Evolutionary conservation across 2,329 filamentous ascomycete genomes (phyloP), one percentile per base, ranked within the genome.

Genomic region (Teratosphaeria zuluensis): DNA sequence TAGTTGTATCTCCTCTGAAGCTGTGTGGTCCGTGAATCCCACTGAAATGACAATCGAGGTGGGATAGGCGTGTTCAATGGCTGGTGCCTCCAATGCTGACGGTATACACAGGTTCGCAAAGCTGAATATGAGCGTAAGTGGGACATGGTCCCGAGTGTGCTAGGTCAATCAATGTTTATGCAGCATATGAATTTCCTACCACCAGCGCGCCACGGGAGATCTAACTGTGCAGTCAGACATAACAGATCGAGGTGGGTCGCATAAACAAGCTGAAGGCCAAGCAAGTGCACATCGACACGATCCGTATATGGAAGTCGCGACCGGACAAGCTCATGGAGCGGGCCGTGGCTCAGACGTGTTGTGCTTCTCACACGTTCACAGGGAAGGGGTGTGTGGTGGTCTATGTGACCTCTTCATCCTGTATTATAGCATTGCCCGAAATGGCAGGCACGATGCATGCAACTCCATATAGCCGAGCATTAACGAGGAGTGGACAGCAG

Each of bases 1-100:
- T 61, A 61, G 28, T 61, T 61, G 38, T 33, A 19, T 31, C 35
- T 19, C 28, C 12, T 19, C 19, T 60, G 59, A n/a, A 51, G n/a
- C 9, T 55, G 24, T 16, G 38, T 33, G 51, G 32, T 7, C 14
- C 33, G 56, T 38, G 54, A 51, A 8, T 19, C n/a, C 14, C 12
- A 6, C 4, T 55, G 42, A 9, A 48, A 21, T 6, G 16, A 21
- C 3, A 54, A 4, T 9, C 42, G 19, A 48, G 3, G 16, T 19
- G 42, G 19, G 9, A 19, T n/a, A 19, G 9, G 42, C 16, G 19
- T 19, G 21, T 14, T 32, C 1, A n/a, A 8, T 33, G 21, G 32
- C 19, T 16, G n/a, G 31, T 19, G 19, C 11, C 32, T 21, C 31
- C 12, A 11, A 28, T 46, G 54, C 19, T 32, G 12, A 12, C 54